A percentile compares a stretch with the other conserved stretches of the same genome.
Conservation (phyloP, 306 rosid genomes). For the Cucurbita ficifolia region DNA sequence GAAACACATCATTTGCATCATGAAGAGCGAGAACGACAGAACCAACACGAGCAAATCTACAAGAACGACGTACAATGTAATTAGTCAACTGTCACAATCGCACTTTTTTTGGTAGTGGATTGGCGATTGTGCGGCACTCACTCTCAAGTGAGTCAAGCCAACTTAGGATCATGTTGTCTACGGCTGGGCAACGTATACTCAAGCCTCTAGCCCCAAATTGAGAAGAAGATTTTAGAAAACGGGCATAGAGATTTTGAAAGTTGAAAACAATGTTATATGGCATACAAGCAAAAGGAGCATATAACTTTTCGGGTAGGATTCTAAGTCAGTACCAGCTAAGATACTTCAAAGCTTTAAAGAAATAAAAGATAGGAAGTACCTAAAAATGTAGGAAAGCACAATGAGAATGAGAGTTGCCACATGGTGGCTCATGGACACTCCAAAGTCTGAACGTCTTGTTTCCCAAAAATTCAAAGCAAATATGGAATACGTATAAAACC, state of each 20-base stretch:
- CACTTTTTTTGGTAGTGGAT: too few relatives aligned
- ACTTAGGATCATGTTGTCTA: too few relatives aligned
- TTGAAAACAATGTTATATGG: too few relatives aligned
- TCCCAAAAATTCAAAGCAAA: slow-evolving; percentile 94
- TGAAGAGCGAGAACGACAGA: slow-evolving; percentile 89
- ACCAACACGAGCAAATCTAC: slow-evolving; percentile 88
- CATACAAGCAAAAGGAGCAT: too few relatives aligned
- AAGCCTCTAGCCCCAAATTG: too few relatives aligned
- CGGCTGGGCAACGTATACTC: too few relatives aligned
- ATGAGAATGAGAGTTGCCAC: slow-evolving; percentile 69
- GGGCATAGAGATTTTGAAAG: too few relatives aligned
- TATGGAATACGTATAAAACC: slow-evolving; percentile 84
- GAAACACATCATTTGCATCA: slow-evolving; percentile 82
- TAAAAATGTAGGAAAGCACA: slow-evolving; percentile 55
- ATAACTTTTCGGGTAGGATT: too few relatives aligned
- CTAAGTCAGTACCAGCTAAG: neutral
- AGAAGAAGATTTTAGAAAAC: too few relatives aligned
- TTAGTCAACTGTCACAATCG: too few relatives aligned
- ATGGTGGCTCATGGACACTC: slow-evolving; percentile 91
- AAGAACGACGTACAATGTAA: neutral
- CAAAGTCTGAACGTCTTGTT: slow-evolving; percentile 90
- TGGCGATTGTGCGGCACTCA: too few relatives aligned
- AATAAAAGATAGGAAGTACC: slow-evolving; percentile 30
- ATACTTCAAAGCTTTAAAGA: neutral
- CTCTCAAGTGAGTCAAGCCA: too few relatives aligned